Base-by-base conservation (phyloP, 805 yeast genomes). In the Komagataella pastoris region DNA sequence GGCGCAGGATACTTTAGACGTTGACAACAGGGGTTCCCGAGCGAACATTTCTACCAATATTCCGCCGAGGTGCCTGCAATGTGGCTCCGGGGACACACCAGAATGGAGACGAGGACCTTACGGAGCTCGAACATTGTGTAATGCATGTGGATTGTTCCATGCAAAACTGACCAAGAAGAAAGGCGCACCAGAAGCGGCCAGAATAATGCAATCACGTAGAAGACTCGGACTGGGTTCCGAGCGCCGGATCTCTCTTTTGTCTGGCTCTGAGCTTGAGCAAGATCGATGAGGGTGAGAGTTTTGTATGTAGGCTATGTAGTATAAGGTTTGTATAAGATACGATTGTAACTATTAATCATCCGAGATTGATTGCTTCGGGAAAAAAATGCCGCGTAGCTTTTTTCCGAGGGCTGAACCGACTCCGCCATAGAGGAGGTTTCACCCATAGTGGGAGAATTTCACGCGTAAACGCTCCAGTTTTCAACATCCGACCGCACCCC, bases 21-120 rank as follows among this genome's bases (percentile, higher is more conserved):
- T 47, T 6, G 40, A 14, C 3, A 23, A 36, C 17, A 46, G 48
- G 7, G 54, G 50, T 10, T 30, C 40, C 14, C 40, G 51, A 14
- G 50, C 46, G 10, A 52, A 53, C 17, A 50, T 7, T 59, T 62
- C 65, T 24, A 52, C 57, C 12, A 62, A 58, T 50, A 59, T 62
- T 5, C 62, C 61, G 46, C 54, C 60, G 6, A 55, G 63, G 7
- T 85, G 91, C 59, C 61, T 69, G 43, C 96, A 88, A 58, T 89
- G 97, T 67, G 82, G 83, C 0, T 78, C 83, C 2, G 72, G 72
- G 24, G 80, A 79, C 48, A 86, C 96, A 0, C 97, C 97, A 0
- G 97, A 90, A 65, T 89, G 97, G 97, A 74, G 97, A 61, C 73
- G 84, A 54, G 97, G 97, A 0, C 96, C 96, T 1, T 76, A 78